Conservation (phyloP, 495 filamentous ascomycete genomes). For the Lasiosphaeria miniovina region DNA sequence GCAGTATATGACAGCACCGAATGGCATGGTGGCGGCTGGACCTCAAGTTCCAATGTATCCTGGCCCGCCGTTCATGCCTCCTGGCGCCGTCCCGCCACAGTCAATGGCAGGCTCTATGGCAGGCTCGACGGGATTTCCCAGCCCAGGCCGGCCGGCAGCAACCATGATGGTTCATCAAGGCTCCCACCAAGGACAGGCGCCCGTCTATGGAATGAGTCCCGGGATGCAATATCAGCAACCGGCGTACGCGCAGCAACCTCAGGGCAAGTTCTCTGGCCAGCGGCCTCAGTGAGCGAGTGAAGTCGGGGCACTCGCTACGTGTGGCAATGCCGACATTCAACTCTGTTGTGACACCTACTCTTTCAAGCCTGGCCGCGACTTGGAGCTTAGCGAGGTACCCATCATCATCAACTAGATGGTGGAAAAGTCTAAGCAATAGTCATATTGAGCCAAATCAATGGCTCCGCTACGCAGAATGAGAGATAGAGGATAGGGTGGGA, state of each 20-base stretch:
- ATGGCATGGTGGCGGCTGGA: conserved; percentile 57
- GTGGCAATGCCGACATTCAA: background rate
- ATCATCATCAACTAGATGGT: background rate
- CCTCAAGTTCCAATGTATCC: conserved; percentile 74
- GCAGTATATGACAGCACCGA: conserved; percentile 50
- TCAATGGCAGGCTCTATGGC: conserved; percentile 52
- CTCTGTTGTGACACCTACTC: conserved; percentile 11
- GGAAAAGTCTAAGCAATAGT: conserved; percentile 2
- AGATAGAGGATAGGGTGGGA: conserved; percentile 1
- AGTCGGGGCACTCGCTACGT: background rate
- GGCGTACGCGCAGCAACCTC: conserved; percentile 61
- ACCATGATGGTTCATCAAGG: conserved; percentile 75
- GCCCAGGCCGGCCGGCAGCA: conserved; percentile 70
- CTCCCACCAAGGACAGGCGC: conserved; percentile 70
- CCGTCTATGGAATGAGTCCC: conserved; percentile 63
- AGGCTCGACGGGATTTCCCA: conserved; percentile 74
- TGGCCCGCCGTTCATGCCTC: conserved; percentile 60
- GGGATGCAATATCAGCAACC: conserved; percentile 66
- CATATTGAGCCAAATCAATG: conserved; percentile 4
- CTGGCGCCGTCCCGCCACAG: conserved; percentile 59
- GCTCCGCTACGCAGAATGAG: conserved; percentile 13
- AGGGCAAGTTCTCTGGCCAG: conserved; percentile 57
- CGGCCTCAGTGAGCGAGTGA: conserved; percentile 28
- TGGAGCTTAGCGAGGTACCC: conserved; percentile 6
- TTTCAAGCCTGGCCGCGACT: conserved; percentile 11